Evolutionary conservation across 2,329 filamentous ascomycete genomes (phyloP).

Genomic region (Penicillium sp.): DNA sequence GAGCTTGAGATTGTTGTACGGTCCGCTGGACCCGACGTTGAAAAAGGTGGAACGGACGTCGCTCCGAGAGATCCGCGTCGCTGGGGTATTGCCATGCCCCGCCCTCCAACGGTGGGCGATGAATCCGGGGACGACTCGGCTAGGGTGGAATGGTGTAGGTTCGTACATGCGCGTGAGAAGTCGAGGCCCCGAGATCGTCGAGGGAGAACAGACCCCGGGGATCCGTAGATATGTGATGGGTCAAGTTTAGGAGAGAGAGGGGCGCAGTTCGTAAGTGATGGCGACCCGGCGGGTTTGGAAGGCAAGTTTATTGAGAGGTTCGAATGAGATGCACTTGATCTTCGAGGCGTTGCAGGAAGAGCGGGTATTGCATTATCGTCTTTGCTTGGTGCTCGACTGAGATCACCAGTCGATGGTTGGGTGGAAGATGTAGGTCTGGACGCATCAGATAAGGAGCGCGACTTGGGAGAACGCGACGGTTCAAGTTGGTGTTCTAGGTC

Average conservation of each 20-base stretch:
- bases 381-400: slow-evolving; percentile 56
- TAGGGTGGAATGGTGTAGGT: slow-evolving; percentile 90
- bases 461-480: slow-evolving; percentile 45
- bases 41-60: slow-evolving; percentile 62
- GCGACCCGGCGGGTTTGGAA: slow-evolving; percentile 46
- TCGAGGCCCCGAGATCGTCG: slow-evolving; percentile 86
- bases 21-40: slow-evolving; percentile 66
- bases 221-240: slow-evolving; percentile 78
- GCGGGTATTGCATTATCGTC: slow-evolving; percentile 61
- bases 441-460: slow-evolving; percentile 65
- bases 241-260: slow-evolving; percentile 86
- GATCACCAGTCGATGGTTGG: slow-evolving; percentile 57
- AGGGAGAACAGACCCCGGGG: slow-evolving; percentile 82
- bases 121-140: slow-evolving; percentile 89
- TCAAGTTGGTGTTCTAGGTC: slow-evolving; percentile 14
- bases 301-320: slow-evolving; percentile 71
- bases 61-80: slow-evolving; percentile 61
- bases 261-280: slow-evolving; percentile 54
- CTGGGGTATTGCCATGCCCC: slow-evolving; percentile 59
- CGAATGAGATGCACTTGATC: slow-evolving; percentile 60
- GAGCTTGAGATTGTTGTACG: slow-evolving; percentile 74
- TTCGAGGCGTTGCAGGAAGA: slow-evolving; percentile 68
- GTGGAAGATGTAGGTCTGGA: slow-evolving; percentile 57
- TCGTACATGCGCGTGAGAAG: slow-evolving; percentile 89
- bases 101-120: slow-evolving; percentile 77